Evolutionary conservation across 176 grass and related monocot genomes (phyloP).

Genomic region (Urochloa ruziziensis): DNA sequence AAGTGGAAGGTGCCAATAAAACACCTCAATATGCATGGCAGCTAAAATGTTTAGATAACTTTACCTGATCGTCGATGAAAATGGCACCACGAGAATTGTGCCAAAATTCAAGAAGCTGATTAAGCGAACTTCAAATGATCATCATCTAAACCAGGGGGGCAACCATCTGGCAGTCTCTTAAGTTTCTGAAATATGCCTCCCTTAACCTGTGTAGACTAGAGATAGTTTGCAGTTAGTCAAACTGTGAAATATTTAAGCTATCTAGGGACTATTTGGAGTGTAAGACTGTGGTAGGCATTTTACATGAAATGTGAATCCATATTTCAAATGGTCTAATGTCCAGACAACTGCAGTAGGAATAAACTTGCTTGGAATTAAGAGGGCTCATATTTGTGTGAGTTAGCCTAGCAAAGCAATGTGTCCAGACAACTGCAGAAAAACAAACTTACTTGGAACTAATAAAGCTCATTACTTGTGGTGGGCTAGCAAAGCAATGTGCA

Average conservation of each 20-base stretch:
- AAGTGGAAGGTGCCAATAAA: background rate
- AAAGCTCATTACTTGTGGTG: background rate
- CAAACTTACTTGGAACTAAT: constrained; percentile 21
- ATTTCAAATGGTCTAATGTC: background rate
- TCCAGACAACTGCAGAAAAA: constrained; percentile 8
- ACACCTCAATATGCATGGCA: background rate
- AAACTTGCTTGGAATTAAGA: constrained; percentile 13
- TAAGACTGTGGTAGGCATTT: background rate
- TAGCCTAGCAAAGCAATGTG: background rate
- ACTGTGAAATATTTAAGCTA: constrained; percentile 11
- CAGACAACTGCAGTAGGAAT: background rate
- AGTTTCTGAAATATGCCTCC: constrained; percentile 50
- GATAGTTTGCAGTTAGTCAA: constrained; percentile 11
- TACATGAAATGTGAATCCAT: background rate
- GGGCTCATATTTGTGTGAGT: background rate
- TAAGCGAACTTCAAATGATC: constrained; percentile 62
- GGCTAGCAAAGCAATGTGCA: background rate
- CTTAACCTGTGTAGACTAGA: constrained; percentile 50
- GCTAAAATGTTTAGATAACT: constrained; percentile 26
- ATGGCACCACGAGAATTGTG: constrained; percentile 70
- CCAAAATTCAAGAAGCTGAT: constrained; percentile 78
- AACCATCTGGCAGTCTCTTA: constrained; percentile 60
- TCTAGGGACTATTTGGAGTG: background rate
- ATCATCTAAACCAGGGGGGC: constrained; percentile 56
- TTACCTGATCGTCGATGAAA: constrained; percentile 74